Evolutionary conservation across 2,329 filamentous ascomycete species (phyloP).

Genomic region (Talaromyces sp.): DNA sequence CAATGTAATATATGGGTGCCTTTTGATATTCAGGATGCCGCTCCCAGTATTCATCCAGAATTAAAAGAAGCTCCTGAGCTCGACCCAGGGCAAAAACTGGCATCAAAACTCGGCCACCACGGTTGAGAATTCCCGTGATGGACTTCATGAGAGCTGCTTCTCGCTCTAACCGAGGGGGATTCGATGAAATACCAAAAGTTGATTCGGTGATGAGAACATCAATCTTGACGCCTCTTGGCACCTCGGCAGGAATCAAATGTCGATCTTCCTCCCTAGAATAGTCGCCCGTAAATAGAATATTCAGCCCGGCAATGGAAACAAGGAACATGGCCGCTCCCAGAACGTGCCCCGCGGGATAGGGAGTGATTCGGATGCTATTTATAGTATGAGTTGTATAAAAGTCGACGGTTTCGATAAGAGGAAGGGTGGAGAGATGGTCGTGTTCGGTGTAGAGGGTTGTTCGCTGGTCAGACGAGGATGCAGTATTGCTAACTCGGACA

Average conservation of each 20-base stretch:
- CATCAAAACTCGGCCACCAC: constrained; percentile 86
- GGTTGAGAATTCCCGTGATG: constrained; percentile 83
- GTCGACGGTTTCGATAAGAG: constrained; percentile 92
- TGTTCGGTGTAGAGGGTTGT: constrained; percentile 83
- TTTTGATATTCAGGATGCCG: constrained; percentile 84
- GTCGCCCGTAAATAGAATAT: constrained; percentile 95
- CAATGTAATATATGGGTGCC: constrained; percentile 94
- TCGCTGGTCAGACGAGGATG: constrained; percentile 56
- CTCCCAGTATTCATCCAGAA: constrained; percentile 94
- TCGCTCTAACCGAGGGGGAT: constrained; percentile 82
- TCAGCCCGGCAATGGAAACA: constrained; percentile 92
- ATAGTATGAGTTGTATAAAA: constrained; percentile 98
- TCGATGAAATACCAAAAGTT: constrained; percentile 91
- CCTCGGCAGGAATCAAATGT: constrained; percentile 88
- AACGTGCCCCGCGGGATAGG: constrained; percentile 96
- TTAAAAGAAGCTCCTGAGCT: constrained; percentile 88
- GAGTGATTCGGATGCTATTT: constrained; percentile 91
- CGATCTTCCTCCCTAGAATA: constrained; percentile 94
- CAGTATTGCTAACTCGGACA: constrained; percentile 74
- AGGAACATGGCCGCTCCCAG: constrained; percentile 97
- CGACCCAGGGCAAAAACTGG: constrained; percentile 92
- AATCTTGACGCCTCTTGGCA: constrained; percentile 82
- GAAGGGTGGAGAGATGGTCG: constrained; percentile 89
- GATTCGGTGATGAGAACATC: constrained; percentile 97
- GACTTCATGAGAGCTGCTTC: constrained; percentile 94